phyloP scores from a whole-genome alignment of 2,329 filamentous ascomycete species.

The Neofusicoccum cordaticola region DNA sequence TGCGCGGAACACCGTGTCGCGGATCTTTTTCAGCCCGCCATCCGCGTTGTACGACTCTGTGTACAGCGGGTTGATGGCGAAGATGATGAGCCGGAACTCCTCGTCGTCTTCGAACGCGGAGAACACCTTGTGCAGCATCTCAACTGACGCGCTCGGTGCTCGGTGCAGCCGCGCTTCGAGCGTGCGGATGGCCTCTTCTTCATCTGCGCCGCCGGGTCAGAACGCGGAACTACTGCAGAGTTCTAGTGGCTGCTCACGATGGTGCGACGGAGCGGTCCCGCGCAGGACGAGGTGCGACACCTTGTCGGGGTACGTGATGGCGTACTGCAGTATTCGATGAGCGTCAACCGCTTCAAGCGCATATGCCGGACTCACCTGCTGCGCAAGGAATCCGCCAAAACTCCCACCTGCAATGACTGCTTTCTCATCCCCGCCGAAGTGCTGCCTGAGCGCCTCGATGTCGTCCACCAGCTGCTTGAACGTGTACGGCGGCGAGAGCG shows the following conservation, averaged over 20 bases:
- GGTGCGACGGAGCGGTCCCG: constrained; percentile 38
- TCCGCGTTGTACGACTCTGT: constrained; percentile 36
- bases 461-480: constrained; percentile 37
- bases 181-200: constrained; percentile 33
- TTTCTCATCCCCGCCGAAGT: constrained; percentile 27
- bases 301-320: constrained; percentile 34
- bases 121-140: constrained; percentile 43
- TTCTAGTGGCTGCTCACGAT: constrained; percentile 29
- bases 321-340: constrained; percentile 26
- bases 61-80: constrained; percentile 40
- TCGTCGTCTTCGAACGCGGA: constrained; percentile 37
- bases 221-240: neutral
- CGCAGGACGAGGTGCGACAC: constrained; percentile 36
- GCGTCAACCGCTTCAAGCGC: too few species aligned
- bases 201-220: constrained; percentile 23
- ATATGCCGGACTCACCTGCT: constrained; percentile 18
- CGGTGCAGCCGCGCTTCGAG: constrained; percentile 33
- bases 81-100: constrained; percentile 39
- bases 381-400: constrained; percentile 41
- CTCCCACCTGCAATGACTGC: constrained; percentile 40
- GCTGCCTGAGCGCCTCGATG: constrained; percentile 30
- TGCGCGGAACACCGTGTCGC: constrained; percentile 35
- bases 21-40: constrained; percentile 28
- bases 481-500: constrained; percentile 28
- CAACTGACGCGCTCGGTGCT: constrained; percentile 36